phyloP scores from a whole-genome alignment of 306 rosid species.

The Corylus avellana region DNA sequence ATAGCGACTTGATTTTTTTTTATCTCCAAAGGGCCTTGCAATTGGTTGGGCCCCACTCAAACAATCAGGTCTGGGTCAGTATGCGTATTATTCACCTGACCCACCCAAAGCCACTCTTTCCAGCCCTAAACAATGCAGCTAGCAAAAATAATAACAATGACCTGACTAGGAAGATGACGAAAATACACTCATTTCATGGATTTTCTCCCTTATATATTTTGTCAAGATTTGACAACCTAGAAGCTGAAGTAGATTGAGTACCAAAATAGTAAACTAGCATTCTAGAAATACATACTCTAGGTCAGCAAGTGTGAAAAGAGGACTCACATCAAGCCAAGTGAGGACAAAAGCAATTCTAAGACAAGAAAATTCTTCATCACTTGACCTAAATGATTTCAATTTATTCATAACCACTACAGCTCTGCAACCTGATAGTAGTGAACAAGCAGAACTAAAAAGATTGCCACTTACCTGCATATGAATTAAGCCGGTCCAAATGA shows the following conservation, averaged over 20 bases:
- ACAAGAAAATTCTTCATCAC: background rate
- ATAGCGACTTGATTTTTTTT: no score
- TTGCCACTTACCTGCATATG: slow-evolving; percentile 63
- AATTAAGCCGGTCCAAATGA: slow-evolving; percentile 76
- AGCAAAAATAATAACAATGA: background rate
- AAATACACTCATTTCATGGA: background rate
- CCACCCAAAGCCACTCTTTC: background rate
- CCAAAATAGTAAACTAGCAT: background rate
- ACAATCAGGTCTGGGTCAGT: no score
- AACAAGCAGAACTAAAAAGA: slow-evolving; percentile 15
- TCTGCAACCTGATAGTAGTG: slow-evolving; percentile 14
- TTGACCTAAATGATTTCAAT: background rate
- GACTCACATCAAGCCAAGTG: background rate
- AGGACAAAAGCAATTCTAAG: slow-evolving; percentile 2
- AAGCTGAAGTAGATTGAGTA: background rate
- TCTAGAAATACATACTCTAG: background rate
- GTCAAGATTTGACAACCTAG: background rate
- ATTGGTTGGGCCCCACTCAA: no score
- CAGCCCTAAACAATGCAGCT: background rate
- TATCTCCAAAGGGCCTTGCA: no score
- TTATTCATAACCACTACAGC: slow-evolving; percentile 16
- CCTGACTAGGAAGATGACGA: background rate
- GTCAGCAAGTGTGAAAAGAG: background rate
- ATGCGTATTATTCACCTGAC: background rate
- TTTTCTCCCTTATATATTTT: background rate